phyloP scores from a whole-genome alignment of 208 protist species.

The Kentomonas sorsogonicus region DNA sequence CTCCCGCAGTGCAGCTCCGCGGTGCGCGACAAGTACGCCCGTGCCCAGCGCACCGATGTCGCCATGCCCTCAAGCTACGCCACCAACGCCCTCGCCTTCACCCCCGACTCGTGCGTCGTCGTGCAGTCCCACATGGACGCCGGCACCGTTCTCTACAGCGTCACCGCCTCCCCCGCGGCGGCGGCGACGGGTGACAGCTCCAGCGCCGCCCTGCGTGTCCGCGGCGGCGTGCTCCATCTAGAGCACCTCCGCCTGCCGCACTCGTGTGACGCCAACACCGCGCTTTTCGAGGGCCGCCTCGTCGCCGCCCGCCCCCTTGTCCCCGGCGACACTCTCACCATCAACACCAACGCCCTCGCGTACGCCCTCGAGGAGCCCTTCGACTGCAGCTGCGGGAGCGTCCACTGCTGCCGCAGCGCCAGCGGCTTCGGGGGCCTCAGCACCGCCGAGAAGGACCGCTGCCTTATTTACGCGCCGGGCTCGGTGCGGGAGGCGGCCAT shows the following conservation, averaged over 20 bases:
- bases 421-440: constrained; percentile 43
- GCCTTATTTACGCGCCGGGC: constrained; percentile 36
- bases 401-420: constrained; percentile 27
- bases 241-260: constrained; percentile 54
- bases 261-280: constrained; percentile 70
- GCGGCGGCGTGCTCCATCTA: constrained; percentile 32
- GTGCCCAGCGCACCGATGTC: constrained; percentile 23
- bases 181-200: too few species aligned
- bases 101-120: constrained; percentile 32
- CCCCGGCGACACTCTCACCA: constrained; percentile 54
- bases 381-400: constrained; percentile 42
- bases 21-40: constrained; percentile 62
- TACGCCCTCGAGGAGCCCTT: constrained; percentile 36
- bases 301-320: constrained; percentile 41
- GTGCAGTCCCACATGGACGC: constrained; percentile 48
- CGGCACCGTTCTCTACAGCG: constrained; percentile 62
- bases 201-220: too few species aligned
- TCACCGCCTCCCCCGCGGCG: constrained; percentile 21
- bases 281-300: constrained; percentile 56
- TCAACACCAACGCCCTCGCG: constrained; percentile 57
- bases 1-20: constrained; percentile 59
- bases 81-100: constrained; percentile 31
- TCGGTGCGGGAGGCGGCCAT: constrained; percentile 43
- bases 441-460: constrained; percentile 21
- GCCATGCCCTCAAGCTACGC: constrained; percentile 22